Percentiles rank a stretch among this genome's conserved stretches.
Conservation (phyloP, 192 early-diverging fungal genomes). For the Geosiphon pyriformis region DNA sequence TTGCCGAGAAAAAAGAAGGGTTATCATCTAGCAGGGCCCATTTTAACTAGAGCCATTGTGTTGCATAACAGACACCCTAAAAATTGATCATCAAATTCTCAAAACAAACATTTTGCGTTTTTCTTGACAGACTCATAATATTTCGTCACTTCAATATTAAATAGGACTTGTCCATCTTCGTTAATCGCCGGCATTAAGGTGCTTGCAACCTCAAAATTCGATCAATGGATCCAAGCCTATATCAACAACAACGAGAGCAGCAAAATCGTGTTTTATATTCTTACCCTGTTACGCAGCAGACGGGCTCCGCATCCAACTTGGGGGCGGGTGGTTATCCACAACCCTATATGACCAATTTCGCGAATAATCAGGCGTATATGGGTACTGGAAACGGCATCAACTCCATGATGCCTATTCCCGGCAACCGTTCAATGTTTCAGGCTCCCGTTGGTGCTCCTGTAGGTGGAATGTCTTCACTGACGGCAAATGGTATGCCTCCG, state of each 20-base stretch:
- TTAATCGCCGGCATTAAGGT: too few species aligned
- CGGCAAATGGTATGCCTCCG: slow-evolving; percentile 18
- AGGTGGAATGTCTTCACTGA: slow-evolving; percentile 3
- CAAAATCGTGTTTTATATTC: neutral
- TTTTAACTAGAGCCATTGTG: too few species aligned
- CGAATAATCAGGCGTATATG: slow-evolving; percentile 3
- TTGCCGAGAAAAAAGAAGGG: too few species aligned
- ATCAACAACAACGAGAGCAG: slow-evolving; percentile 4
- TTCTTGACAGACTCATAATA: too few species aligned
- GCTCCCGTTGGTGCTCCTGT: slow-evolving; percentile 13
- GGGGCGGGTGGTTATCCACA: slow-evolving; percentile 8
- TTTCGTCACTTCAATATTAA: too few species aligned
- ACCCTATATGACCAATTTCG: slow-evolving; percentile 1
- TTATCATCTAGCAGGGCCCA: too few species aligned
- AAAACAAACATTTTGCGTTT: too few species aligned
- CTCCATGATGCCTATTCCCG: slow-evolving; percentile 11
- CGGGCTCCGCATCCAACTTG: neutral
- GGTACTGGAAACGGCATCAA: neutral
- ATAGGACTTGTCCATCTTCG: too few species aligned
- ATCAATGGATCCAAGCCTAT: slow-evolving; percentile 28
- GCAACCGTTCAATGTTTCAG: slow-evolving; percentile 5
- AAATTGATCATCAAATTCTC: too few species aligned
- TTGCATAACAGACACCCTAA: too few species aligned
- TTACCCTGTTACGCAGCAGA: neutral
- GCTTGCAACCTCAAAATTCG: too few species aligned